Percentiles rank a stretch among this genome's conserved stretches.
Conservation (phyloP, 169 alveolate species). For the Miamiensis avidus region DNA sequence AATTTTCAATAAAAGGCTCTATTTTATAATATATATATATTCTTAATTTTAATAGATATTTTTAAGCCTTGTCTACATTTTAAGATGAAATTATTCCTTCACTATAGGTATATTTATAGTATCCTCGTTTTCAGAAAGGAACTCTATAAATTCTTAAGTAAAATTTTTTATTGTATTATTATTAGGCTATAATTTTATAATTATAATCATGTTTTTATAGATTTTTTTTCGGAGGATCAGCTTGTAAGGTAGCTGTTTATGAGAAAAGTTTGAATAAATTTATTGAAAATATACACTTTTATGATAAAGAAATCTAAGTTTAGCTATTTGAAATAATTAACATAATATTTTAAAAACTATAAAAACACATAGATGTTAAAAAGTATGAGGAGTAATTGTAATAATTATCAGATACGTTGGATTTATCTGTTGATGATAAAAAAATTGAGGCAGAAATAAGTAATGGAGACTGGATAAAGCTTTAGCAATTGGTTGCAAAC, state of each 20-base stretch:
- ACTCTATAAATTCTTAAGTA: not conserved
- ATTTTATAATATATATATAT: no score
- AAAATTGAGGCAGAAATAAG: no score
- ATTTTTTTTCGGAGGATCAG: not conserved
- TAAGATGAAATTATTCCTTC: not conserved
- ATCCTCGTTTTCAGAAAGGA: not conserved
- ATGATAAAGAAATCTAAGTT: not conserved
- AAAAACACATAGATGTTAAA: not conserved
- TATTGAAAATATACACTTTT: not conserved
- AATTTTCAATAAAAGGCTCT: no score
- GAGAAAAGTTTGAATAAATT: not conserved
- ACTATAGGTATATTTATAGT: not conserved
- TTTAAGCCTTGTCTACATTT: not conserved
- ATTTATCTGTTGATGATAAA: no score
- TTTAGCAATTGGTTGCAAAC: no score
- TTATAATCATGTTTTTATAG: not conserved
- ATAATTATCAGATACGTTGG: not conserved
- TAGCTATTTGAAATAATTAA: not conserved
- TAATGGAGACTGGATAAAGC: no score
- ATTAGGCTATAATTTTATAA: no score
- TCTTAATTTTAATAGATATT: not conserved
- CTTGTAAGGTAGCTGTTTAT: not conserved
- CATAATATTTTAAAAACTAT: no score
- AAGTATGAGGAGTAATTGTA: no score
- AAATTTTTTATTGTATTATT: no score